Evolutionary conservation across 208 protist species (phyloP).

Genomic region (Crithidia expoeki): DNA sequence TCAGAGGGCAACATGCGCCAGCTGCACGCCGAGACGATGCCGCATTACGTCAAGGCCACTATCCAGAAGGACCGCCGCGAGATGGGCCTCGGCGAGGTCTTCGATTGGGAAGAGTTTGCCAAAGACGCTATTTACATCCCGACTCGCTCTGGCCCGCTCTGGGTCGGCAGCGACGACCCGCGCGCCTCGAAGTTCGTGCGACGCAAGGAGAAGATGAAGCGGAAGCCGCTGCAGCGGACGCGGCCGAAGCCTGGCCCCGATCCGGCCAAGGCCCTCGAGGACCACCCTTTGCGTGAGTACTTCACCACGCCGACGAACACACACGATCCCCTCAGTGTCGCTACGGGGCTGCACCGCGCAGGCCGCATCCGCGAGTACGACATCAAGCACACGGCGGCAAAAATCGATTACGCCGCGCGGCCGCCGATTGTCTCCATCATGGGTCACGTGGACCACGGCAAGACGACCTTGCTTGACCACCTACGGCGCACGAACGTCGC

Average conservation of each 20-base stretch:
- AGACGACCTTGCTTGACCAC: slow-evolving; percentile 97
- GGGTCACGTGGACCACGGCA: slow-evolving; percentile 99
- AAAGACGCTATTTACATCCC: slow-evolving; percentile 90
- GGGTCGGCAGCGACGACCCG: slow-evolving; percentile 88
- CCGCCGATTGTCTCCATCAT: slow-evolving; percentile 98
- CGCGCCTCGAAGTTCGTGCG: slow-evolving; percentile 77
- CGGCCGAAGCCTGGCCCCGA: slow-evolving; percentile 78
- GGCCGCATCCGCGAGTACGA: slow-evolving; percentile 83
- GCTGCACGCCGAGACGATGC: slow-evolving; percentile 85
- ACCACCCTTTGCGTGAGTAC: slow-evolving; percentile 86
- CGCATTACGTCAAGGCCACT: slow-evolving; percentile 88
- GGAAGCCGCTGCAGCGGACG: slow-evolving; percentile 76
- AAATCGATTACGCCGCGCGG: slow-evolving; percentile 75
- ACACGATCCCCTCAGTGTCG: slow-evolving; percentile 80
- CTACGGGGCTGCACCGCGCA: slow-evolving; percentile 75
- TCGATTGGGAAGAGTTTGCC: slow-evolving; percentile 90
- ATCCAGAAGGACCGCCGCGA: slow-evolving; percentile 90
- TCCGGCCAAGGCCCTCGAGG: slow-evolving; percentile 73
- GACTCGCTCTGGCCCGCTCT: slow-evolving; percentile 78
- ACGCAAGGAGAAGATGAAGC: slow-evolving; percentile 83
- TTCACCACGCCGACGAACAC: slow-evolving; percentile 87
- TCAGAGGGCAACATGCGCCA: slow-evolving; percentile 69
- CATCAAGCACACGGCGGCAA: slow-evolving; percentile 83
- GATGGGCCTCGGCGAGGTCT: slow-evolving; percentile 83
- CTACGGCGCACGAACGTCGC: slow-evolving; percentile 94